A percentile compares a stretch with the other conserved stretches of the same genome.
Conservation (phyloP, 768 basidiomycete genomes). For the Mycena rosella region DNA sequence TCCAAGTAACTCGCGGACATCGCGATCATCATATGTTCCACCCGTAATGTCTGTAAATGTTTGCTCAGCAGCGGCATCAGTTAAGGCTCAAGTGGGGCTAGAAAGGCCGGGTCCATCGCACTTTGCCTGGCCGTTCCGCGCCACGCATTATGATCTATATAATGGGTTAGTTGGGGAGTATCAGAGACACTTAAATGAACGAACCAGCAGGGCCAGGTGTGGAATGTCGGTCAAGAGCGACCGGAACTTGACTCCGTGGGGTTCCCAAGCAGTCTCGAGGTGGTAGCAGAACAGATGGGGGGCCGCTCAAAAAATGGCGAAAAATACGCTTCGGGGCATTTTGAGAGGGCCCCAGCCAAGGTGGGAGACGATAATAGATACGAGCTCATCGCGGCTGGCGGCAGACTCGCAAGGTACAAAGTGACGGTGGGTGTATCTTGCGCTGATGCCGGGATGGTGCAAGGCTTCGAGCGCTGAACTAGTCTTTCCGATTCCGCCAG, state of each 20-base stretch:
- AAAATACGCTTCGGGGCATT: constrained; percentile 10
- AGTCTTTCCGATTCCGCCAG: constrained; percentile 32
- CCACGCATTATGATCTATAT: constrained; percentile 27
- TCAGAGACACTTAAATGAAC: background rate
- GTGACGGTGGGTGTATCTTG: constrained; percentile 18
- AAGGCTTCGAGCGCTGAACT: constrained; percentile 15
- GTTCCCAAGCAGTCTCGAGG: constrained; percentile 28
- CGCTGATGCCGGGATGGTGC: constrained; percentile 20
- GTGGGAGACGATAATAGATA: constrained; percentile 8
- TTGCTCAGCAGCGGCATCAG: constrained; percentile 4
- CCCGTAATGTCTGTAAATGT: constrained; percentile 20
- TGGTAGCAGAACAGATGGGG: constrained; percentile 16
- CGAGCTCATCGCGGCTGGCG: constrained; percentile 4
- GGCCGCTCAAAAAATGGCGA: background rate
- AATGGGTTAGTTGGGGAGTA: background rate
- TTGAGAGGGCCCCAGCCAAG: constrained; percentile 9
- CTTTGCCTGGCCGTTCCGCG: constrained; percentile 15
- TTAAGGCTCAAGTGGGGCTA: constrained; percentile 23
- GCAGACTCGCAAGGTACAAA: constrained; percentile 27
- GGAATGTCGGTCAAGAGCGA: constrained; percentile 21
- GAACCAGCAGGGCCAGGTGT: constrained; percentile 24
- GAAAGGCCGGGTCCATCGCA: constrained; percentile 20
- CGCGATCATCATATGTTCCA: background rate
- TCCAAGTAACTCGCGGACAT: constrained; percentile 3
- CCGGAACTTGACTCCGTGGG: constrained; percentile 13